These are phyloP conservation scores for Myochromella boudieri DNA, from an alignment of 768 basidiomycete genomes.

Conservation along the genomic window DNA sequence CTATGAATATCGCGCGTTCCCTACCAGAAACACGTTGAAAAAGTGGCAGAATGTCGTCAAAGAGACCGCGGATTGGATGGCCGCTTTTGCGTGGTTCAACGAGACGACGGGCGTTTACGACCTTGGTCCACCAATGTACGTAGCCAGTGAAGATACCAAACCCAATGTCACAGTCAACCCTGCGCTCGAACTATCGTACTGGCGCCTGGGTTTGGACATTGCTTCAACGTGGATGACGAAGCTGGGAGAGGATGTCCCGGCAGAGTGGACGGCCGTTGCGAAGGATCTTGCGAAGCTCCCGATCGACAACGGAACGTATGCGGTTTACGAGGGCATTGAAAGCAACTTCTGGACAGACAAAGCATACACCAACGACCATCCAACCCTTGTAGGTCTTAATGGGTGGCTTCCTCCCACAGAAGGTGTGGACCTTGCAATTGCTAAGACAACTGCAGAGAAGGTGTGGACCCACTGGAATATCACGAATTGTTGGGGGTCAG, in stretches of 20 bases:
- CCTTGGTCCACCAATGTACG: conserved; percentile 59
- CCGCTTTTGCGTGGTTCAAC: conserved; percentile 54
- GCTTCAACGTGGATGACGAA: conserved; percentile 49
- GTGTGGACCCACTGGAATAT: conserved; percentile 57
- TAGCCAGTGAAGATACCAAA: conserved; percentile 55
- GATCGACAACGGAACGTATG: conserved; percentile 48
- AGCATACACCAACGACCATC: conserved; percentile 55
- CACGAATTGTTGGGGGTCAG: conserved; percentile 54
- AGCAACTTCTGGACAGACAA: conserved; percentile 51
- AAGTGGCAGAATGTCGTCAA: conserved; percentile 54
- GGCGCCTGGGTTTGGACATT: conserved; percentile 48
- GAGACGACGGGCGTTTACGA: conserved; percentile 46
- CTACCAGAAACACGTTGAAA: conserved; percentile 35
- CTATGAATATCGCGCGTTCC: conserved; percentile 53
- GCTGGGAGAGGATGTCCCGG: conserved; percentile 40
- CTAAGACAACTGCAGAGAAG: conserved; percentile 50
- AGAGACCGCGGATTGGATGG: conserved; percentile 62
- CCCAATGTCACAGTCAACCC: conserved; percentile 56
- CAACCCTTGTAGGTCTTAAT: conserved; percentile 52
- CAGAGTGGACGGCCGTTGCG: conserved; percentile 43
- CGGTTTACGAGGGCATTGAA: conserved; percentile 56
- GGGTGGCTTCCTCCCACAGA: conserved; percentile 58
- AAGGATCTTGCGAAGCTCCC: conserved; percentile 51
- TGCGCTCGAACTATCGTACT: conserved; percentile 60
- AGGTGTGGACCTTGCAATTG: conserved; percentile 44